Evolutionary conservation across 805 yeast genomes (phyloP).

Genomic region (Lipomyces yamanashiensis): DNA sequence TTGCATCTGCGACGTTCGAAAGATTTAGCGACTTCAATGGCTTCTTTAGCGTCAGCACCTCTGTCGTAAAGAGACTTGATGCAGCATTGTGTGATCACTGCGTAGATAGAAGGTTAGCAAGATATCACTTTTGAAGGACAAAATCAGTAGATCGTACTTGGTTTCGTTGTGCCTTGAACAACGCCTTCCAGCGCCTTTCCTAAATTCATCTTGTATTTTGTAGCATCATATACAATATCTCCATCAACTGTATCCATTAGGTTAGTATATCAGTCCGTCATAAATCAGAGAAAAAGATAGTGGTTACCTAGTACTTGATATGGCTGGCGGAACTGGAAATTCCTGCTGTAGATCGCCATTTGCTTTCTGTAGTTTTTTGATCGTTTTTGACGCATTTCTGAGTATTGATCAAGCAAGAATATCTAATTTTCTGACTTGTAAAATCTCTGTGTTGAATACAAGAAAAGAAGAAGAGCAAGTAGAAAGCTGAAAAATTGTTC

Average conservation of each 20-base stretch:
- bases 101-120: neutral
- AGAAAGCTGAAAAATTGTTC: neutral
- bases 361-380: conserved; percentile 94
- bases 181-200: conserved; percentile 79
- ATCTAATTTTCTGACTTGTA: conserved; percentile 11
- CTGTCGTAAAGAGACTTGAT: conserved; percentile 75
- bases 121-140: neutral
- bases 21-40: conserved; percentile 77
- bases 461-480: neutral
- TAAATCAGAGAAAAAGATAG: neutral
- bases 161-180: conserved; percentile 81
- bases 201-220: conserved; percentile 73
- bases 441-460: neutral
- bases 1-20: conserved; percentile 93
- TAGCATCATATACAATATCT: conserved; percentile 68
- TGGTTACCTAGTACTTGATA: conserved; percentile 67
- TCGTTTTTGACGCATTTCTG: conserved; percentile 88
- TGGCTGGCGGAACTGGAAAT: conserved; percentile 92
- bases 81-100: conserved; percentile 91
- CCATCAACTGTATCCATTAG: conserved; percentile 62
- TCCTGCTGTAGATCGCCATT: conserved; percentile 79
- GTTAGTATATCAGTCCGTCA: neutral
- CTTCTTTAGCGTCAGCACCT: conserved; percentile 59
- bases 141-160: conserved; percentile 46
- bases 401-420: too few relatives aligned